Percentiles rank a stretch among this genome's conserved stretches.
Conservation (phyloP, 768 basidiomycete species). For the Trametes cubensis region DNA sequence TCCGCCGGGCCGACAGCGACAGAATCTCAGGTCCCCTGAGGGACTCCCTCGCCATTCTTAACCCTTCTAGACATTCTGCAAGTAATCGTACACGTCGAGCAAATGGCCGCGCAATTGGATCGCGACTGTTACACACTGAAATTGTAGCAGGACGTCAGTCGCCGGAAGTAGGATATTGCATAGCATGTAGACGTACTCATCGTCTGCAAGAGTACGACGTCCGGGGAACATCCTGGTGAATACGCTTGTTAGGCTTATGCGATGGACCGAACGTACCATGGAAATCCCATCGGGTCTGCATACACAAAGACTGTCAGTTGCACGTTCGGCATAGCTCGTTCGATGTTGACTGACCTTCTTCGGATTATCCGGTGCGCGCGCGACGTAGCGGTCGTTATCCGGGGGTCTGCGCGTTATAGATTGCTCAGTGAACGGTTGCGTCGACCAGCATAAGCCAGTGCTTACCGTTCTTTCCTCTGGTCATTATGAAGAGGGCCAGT, state of each 20-base stretch:
- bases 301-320: conserved; percentile 1
- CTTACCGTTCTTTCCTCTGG: conserved; percentile 68
- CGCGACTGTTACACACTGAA: too few species aligned
- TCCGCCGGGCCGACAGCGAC: too few species aligned
- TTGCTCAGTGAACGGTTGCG: neutral
- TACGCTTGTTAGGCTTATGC: neutral
- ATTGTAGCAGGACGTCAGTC: too few species aligned
- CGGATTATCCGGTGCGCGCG: conserved; percentile 77
- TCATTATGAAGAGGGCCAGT: neutral
- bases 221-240: neutral
- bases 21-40: too few species aligned
- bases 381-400: conserved; percentile 84
- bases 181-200: too few species aligned
- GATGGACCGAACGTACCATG: conserved; percentile 53
- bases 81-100: too few species aligned
- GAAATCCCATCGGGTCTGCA: conserved; percentile 78
- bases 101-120: too few species aligned
- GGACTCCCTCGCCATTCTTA: too few species aligned
- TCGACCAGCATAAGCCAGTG: conserved; percentile 8
- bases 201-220: too few species aligned
- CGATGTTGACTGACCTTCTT: conserved; percentile 85
- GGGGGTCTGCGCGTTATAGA: conserved; percentile 53
- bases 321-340: conserved; percentile 10
- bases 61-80: too few species aligned
- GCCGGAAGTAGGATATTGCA: too few species aligned